Evolutionary conservation across 257 asterid genomes (phyloP).

Genomic region (Paraleonurus japonicus): DNA sequence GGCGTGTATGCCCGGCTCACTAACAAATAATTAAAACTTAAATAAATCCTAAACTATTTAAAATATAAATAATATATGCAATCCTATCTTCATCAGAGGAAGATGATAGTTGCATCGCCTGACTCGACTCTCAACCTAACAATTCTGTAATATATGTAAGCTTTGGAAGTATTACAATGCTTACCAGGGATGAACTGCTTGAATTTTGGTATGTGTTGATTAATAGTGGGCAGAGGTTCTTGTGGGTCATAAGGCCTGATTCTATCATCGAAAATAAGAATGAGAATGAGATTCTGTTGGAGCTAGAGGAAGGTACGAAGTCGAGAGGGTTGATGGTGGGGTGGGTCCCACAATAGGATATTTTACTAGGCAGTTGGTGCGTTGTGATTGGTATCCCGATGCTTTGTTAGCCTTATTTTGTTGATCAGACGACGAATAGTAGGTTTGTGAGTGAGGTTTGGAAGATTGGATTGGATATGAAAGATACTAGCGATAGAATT

Average conservation of each 20-base stretch:
- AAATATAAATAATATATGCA: no score
- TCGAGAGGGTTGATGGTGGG: slow-evolving; percentile 41
- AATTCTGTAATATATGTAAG: slow-evolving; percentile 41
- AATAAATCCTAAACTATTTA: no score
- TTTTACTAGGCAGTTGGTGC: slow-evolving; percentile 50
- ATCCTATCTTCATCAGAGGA: slow-evolving; percentile 12
- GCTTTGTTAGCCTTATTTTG: slow-evolving; percentile 42
- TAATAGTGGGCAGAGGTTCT: slow-evolving; percentile 38
- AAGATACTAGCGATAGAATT: slow-evolving; percentile 45
- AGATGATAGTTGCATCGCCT: slow-evolving; percentile 33
- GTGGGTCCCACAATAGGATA: slow-evolving; percentile 61
- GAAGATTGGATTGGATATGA: slow-evolving; percentile 62
- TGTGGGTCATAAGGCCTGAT: slow-evolving; percentile 62
- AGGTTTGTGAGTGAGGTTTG: slow-evolving; percentile 56
- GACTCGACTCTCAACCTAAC: slow-evolving; percentile 33
- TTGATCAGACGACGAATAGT: slow-evolving; percentile 48
- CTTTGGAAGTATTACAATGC: slow-evolving; percentile 34
- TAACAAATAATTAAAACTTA: no score
- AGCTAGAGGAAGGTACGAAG: slow-evolving; percentile 25
- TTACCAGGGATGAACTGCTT: slow-evolving; percentile 36
- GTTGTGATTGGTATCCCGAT: slow-evolving; percentile 32
- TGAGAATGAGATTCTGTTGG: slow-evolving; percentile 20
- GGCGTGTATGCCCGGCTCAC: no score
- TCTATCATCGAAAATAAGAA: slow-evolving; percentile 21
- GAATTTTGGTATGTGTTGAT: slow-evolving; percentile 59